These are phyloP conservation scores for Coemansia sp. DNA, from an alignment of 192 early-diverging fungal species.

Conservation along the genomic window DNA sequence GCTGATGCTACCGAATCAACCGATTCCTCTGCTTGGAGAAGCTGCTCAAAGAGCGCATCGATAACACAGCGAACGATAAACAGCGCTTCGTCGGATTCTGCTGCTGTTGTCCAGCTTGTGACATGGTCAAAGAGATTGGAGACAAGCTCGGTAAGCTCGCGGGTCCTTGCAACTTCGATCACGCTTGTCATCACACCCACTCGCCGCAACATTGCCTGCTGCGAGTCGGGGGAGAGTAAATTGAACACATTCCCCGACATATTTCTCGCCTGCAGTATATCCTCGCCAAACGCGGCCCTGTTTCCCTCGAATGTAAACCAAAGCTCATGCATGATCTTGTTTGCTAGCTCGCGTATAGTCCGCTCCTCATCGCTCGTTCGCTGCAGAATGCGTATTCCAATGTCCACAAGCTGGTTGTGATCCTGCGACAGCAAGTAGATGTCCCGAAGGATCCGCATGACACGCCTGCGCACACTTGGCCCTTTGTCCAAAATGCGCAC, in stretches of 20 bases:
- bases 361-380: slow-evolving; percentile 70
- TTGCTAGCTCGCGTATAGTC: slow-evolving; percentile 63
- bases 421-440: slow-evolving; percentile 62
- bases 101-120: slow-evolving; percentile 31
- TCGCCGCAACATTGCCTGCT: slow-evolving; percentile 44
- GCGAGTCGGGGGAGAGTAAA: slow-evolving; percentile 38
- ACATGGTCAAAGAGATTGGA: slow-evolving; percentile 39
- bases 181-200: slow-evolving; percentile 53
- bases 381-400: slow-evolving; percentile 68
- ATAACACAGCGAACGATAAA: slow-evolving; percentile 66
- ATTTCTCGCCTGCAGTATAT: slow-evolving; percentile 7
- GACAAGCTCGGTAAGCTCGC: slow-evolving; percentile 37
- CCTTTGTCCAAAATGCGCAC: slow-evolving; percentile 85
- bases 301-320: slow-evolving; percentile 61
- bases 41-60: slow-evolving; percentile 72
- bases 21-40: slow-evolving; percentile 65
- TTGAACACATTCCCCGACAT: slow-evolving; percentile 39
- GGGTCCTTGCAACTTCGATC: slow-evolving; percentile 25
- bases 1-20: too few relatives aligned
- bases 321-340: slow-evolving; percentile 70
- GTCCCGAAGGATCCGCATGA: slow-evolving; percentile 76
- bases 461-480: slow-evolving; percentile 82
- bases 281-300: slow-evolving; percentile 29
- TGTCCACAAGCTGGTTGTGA: slow-evolving; percentile 58
- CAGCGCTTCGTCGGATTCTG: slow-evolving; percentile 56